Evolutionary conservation across 2,329 filamentous ascomycete genomes (phyloP), one percentile per base, ranked within the genome.

Genomic region (Furcasterigmium sp.): DNA sequence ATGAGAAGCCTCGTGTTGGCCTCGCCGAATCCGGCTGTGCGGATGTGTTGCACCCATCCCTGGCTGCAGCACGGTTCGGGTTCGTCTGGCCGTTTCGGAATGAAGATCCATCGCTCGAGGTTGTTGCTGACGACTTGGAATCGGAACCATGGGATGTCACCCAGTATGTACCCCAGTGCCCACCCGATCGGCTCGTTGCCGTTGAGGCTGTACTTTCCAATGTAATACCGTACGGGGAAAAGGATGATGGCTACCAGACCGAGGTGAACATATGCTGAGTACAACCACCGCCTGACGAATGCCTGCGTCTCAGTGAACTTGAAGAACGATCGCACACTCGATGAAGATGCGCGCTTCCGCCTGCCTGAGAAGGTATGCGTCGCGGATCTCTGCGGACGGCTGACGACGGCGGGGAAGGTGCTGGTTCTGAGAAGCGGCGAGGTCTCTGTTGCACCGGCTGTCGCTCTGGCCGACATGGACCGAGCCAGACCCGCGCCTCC

Each of bases 141-240:
- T 19, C 90, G 77, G 52, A 96, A 80, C 56, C 72, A 74, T 0
- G 78, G 74, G 10, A 91, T 59, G 53, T 95, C 86, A 11, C 91
- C 91, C 48, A 97, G 78, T 3, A 96, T 68, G 61, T 98, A 98
- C 2, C 88, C 85, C 10, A 96, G 63, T 0, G 89, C 91, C 93
- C 93, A 98, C 3, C 91, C 88, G 36, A 98, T 79, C 0, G 93
- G 90, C 54, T 98, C 93, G 41, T 81, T 69, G 14, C 80, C 81
- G 26, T 75, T 57, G 2, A 98, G 71, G 13, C 89, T 90, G 48
- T 77, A 72, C 35, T 67, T 64, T 30, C 75, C 67, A 39, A 97
- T 80, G 52, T 88, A 85, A 3, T 72, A 70, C 42, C 90, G 79
- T 21, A 97, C 75, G 0, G 82, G 85, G 3, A 81, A 64, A 4